Percentiles rank a stretch among this genome's conserved stretches.
Evolutionary conservation across 257 asterid genomes (phyloP).

Genomic region (Lycium barbarum): DNA sequence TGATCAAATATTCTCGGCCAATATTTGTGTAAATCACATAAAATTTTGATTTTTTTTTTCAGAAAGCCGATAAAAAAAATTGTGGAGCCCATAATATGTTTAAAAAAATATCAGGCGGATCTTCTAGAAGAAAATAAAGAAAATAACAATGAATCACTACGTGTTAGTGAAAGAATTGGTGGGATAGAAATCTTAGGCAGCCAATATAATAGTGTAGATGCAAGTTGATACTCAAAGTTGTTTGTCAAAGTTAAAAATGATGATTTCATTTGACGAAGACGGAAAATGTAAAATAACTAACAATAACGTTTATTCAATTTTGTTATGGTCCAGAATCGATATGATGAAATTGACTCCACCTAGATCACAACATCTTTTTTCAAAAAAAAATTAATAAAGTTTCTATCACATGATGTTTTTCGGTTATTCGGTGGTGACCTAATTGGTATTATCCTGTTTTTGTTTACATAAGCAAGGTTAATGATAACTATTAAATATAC

Average conservation of each 20-base stretch:
- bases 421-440: slow-evolving; percentile 1
- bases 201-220: slow-evolving; percentile 13
- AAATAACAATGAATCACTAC: not conserved
- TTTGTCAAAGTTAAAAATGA: slow-evolving; percentile 7
- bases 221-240: slow-evolving; percentile 21
- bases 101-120: not conserved
- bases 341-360: slow-evolving; percentile 1
- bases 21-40: not conserved
- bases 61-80: not conserved
- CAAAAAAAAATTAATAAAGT: not conserved
- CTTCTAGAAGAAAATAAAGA: slow-evolving; percentile 11
- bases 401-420: slow-evolving; percentile 14
- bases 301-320: not conserved
- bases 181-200: not conserved
- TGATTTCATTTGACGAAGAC: slow-evolving; percentile 25
- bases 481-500: not conserved
- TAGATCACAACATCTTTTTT: not conserved
- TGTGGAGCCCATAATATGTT: not conserved
- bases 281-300: not conserved
- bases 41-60: not conserved
- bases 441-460: not conserved
- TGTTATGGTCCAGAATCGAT: not conserved
- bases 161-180: slow-evolving; percentile 14
- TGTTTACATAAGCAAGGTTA: not conserved
- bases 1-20: not conserved